Evolutionary conservation across 306 rosid genomes (phyloP).

Genomic region (Casuarina cunninghamiana): DNA sequence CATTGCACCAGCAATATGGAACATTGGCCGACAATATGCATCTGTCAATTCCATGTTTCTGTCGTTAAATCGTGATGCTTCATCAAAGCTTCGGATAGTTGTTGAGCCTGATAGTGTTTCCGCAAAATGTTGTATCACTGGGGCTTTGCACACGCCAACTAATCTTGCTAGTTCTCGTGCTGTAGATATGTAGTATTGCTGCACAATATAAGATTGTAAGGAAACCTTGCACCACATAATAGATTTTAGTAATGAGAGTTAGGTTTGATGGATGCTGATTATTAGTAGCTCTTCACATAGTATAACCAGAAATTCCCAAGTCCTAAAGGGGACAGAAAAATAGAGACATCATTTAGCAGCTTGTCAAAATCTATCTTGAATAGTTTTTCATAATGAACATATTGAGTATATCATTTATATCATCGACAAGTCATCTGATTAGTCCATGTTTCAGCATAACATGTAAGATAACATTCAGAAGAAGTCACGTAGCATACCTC

Average conservation of each 20-base stretch:
- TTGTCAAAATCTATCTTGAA: background rate
- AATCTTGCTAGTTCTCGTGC: slow-evolving; percentile 84
- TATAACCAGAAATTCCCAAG: background rate
- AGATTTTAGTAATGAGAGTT: background rate
- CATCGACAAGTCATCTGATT: background rate
- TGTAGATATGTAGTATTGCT: slow-evolving; percentile 75
- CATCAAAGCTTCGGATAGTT: slow-evolving; percentile 87
- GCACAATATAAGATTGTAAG: slow-evolving; percentile 30
- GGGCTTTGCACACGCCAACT: slow-evolving; percentile 84
- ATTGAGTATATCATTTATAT: background rate
- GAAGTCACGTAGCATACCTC: slow-evolving; percentile 49
- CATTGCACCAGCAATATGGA: slow-evolving; percentile 67
- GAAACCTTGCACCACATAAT: background rate
- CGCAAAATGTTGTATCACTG: slow-evolving; percentile 78
- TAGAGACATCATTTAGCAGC: background rate
- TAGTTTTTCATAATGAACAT: background rate
- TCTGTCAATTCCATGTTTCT: slow-evolving; percentile 72
- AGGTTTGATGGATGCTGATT: background rate
- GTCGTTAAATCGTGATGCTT: slow-evolving; percentile 65
- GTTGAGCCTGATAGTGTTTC: slow-evolving; percentile 82
- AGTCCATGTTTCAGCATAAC: background rate
- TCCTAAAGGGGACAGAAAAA: background rate
- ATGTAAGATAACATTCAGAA: slow-evolving; percentile 10
- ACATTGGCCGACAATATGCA: slow-evolving; percentile 68
- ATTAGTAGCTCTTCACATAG: background rate